Conservation (phyloP, 805 yeast genomes). For the Saccharomyces paradoxus region DNA sequence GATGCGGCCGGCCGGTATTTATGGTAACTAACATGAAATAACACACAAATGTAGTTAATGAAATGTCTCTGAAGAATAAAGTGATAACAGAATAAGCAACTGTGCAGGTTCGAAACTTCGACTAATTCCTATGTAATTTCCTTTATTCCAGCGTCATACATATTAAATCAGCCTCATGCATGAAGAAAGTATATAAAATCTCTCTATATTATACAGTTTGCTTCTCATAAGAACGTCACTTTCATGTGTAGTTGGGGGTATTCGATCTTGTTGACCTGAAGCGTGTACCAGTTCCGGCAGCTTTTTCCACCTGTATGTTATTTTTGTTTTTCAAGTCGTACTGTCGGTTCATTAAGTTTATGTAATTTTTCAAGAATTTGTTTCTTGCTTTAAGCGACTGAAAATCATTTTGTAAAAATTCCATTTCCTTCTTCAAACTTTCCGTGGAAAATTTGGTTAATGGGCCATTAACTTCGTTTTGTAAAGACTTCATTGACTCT, state of each 20-base stretch:
- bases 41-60: not conserved
- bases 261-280: constrained; percentile 18
- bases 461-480: constrained; percentile 2
- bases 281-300: constrained; percentile 7
- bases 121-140: not conserved
- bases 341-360: constrained; percentile 13
- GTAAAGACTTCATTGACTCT: constrained; percentile 6
- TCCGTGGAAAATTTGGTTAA: not conserved
- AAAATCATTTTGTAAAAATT: constrained; percentile 11
- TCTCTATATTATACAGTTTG: not conserved
- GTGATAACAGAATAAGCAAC: not conserved
- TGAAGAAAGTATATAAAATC: not conserved
- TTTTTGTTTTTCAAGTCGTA: constrained; percentile 9
- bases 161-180: not conserved
- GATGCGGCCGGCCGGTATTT: not conserved
- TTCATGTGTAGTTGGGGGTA: constrained; percentile 10
- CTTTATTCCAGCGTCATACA: not conserved
- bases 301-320: constrained; percentile 4
- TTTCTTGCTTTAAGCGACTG: constrained; percentile 10
- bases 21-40: not conserved
- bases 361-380: constrained; percentile 16
- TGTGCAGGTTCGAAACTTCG: not conserved
- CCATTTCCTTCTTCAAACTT: constrained; percentile 4
- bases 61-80: not conserved
- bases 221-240: not conserved